These are phyloP conservation scores for Petunia hybrid DNA, from an alignment of 305 asterid genomes.

Conservation along the genomic window DNA sequence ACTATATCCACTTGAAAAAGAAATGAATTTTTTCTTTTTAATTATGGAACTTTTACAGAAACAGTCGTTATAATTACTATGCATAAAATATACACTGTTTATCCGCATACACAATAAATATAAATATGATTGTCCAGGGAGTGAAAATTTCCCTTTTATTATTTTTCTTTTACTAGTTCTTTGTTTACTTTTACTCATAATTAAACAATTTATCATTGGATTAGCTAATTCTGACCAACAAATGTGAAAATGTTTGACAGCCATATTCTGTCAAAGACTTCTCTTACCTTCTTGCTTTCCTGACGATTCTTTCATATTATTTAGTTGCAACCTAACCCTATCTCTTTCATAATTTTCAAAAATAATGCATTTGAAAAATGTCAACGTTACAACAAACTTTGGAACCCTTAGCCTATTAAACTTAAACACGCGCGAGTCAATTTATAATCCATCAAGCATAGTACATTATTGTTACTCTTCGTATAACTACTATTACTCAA, in stretches of 20 bases:
- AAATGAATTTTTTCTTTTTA: no score
- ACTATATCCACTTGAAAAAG: no score
- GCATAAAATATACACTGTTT: no score
- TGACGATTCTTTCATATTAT: not conserved
- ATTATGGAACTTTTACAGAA: no score
- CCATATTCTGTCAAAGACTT: not conserved
- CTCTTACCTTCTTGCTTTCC: not conserved
- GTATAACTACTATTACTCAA: not conserved
- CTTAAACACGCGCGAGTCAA: not conserved
- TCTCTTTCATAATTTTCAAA: not conserved
- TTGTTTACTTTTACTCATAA: no score
- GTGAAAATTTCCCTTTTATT: no score
- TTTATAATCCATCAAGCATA: not conserved
- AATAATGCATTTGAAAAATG: not conserved
- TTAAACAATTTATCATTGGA: not conserved
- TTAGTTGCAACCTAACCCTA: not conserved
- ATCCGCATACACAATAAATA: no score
- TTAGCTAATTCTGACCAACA: conserved; percentile 17
- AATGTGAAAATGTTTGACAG: not conserved
- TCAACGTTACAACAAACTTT: conserved; percentile 16
- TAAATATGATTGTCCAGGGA: no score
- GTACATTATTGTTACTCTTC: not conserved
- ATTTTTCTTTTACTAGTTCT: no score
- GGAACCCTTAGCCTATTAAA: not conserved
- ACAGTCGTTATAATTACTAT: no score